Evolutionary conservation across 352 stramenopile species (phyloP).

Genomic region (Pythium folliculosum): DNA sequence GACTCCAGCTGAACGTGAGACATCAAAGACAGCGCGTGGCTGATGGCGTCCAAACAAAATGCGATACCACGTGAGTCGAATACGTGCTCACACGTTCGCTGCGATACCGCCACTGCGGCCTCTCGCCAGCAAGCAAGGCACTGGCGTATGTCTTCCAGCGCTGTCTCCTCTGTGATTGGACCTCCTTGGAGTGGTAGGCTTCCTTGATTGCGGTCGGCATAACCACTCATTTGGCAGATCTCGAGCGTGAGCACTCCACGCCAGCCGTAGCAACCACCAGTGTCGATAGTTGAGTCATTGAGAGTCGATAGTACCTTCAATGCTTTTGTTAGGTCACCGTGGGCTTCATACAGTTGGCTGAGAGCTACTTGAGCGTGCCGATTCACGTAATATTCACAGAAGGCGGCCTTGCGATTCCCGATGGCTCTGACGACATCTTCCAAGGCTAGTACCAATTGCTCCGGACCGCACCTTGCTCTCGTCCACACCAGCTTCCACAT

Average conservation of each 20-base stretch:
- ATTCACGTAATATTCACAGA: conserved; percentile 18
- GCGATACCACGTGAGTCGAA: conserved; percentile 36
- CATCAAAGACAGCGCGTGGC: conserved; percentile 55
- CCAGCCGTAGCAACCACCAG: conserved; percentile 62
- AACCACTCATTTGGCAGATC: conserved; percentile 32
- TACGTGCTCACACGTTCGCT: conserved; percentile 20
- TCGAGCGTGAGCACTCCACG: conserved; percentile 61
- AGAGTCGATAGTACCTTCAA: conserved; percentile 25
- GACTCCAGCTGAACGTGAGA: conserved; percentile 49
- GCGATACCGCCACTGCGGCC: not conserved
- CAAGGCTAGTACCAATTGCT: not conserved
- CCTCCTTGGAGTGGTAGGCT: not conserved
- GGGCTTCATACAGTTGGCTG: not conserved
- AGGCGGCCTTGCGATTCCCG: conserved; percentile 14
- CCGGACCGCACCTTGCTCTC: not conserved
- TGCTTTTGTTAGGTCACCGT: conserved; percentile 29
- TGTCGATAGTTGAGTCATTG: conserved; percentile 20
- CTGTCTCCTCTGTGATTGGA: conserved; percentile 35
- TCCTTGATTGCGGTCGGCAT: not conserved
- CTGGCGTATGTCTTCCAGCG: conserved; percentile 47
- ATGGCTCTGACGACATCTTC: conserved; percentile 13
- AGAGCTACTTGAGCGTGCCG: conserved; percentile 2
- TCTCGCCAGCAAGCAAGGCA: conserved; percentile 42
- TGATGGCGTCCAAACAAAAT: conserved; percentile 53
- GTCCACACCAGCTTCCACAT: conserved; percentile 17